phyloP scores from a whole-genome alignment of 129 eudicot species.

The Artemisia argyi region DNA sequence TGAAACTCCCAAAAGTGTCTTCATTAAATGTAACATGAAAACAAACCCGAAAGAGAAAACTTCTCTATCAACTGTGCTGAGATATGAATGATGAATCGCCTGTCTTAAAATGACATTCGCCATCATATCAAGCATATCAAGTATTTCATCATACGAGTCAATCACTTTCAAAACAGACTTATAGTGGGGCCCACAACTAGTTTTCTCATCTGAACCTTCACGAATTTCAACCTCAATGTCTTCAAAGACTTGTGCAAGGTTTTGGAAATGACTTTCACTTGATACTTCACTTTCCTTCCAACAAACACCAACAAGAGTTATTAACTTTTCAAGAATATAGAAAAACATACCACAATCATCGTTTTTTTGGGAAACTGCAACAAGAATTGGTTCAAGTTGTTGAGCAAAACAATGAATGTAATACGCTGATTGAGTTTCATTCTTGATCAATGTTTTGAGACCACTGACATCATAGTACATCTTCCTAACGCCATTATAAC shows the following conservation, averaged over 20 bases:
- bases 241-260: background rate
- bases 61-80: background rate
- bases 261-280: background rate
- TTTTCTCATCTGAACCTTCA: background rate
- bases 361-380: background rate
- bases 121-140: conserved; percentile 13
- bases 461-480: background rate
- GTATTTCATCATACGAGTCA: conserved; percentile 2
- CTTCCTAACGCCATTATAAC: conserved; percentile 1
- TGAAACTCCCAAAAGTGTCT: conserved; percentile 9
- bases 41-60: conserved; percentile 11
- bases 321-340: background rate
- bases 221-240: background rate
- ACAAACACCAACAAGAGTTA: background rate
- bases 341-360: conserved; percentile 1
- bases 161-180: conserved; percentile 11
- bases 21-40: conserved; percentile 13
- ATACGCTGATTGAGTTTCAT: conserved; percentile 12
- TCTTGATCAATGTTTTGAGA: conserved; percentile 2
- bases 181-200: conserved; percentile 2
- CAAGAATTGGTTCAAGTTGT: conserved; percentile 2
- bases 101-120: background rate
- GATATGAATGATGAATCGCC: too few relatives aligned
- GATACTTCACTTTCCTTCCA: conserved; percentile 8
- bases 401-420: conserved; percentile 15